These are phyloP conservation scores for Epichloe elymi DNA, from an alignment of 2,329 filamentous ascomycete genomes.

Conservation along the genomic window DNA sequence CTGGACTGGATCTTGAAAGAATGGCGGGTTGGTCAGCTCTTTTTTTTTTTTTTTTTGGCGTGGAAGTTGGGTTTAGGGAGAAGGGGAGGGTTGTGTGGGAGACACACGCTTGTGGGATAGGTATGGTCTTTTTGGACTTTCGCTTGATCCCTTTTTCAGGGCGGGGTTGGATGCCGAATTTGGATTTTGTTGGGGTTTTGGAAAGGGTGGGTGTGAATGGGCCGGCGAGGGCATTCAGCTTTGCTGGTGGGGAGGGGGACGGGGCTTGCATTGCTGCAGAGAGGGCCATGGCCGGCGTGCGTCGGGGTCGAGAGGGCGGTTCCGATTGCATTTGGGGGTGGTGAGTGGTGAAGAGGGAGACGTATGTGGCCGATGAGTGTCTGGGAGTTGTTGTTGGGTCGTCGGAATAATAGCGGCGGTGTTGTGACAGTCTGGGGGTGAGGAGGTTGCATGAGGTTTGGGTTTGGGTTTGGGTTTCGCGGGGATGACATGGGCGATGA, in stretches of 20 bases:
- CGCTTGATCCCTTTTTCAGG: slow-evolving; percentile 1
- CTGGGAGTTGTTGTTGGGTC: background rate
- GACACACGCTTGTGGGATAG: background rate
- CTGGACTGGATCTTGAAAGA: background rate
- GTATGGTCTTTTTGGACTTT: background rate
- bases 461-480: background rate
- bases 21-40: background rate
- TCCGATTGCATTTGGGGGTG: too few relatives aligned
- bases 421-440: background rate
- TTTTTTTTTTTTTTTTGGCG: background rate
- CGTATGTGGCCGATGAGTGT: background rate
- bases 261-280: background rate
- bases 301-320: too few relatives aligned
- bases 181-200: background rate
- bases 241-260: background rate
- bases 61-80: background rate
- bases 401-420: background rate
- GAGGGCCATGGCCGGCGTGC: background rate
- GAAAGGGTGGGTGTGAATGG: background rate
- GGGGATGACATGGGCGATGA: too few relatives aligned
- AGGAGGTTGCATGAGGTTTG: background rate
- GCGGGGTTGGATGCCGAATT: background rate
- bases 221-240: background rate
- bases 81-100: background rate
- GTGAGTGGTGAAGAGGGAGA: background rate